Base-by-base conservation (phyloP, 176 grass and related monocot species). In the Cenchrus purpureus region DNA sequence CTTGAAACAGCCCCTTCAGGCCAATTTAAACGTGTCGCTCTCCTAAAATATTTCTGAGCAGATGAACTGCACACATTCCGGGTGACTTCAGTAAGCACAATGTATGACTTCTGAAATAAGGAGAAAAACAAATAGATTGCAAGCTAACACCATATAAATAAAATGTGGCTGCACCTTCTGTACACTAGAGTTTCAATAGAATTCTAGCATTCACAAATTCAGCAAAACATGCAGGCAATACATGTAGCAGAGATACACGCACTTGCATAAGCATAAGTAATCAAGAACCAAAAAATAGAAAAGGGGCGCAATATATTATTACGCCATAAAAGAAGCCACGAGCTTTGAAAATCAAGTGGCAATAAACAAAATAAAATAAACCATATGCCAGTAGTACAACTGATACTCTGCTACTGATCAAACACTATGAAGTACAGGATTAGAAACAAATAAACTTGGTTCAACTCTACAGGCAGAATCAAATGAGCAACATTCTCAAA, bases 1-100 rank as follows among this genome's bases (percentile, higher is more conserved):
- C 95, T 93, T 67, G 95, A 95, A 64, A 90, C 83, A 76, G 93
- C 93, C 70, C 95, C 93, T 92, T 95, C 89, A 87, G 95, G 95
- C 95, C 95, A 98, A 91, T 95, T 98, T 76, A 98, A 79, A 42
- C 85, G 89, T 19, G 86, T 20, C 7, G 91, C 91, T 89, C 83
- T 88, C 70, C 88, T 98, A 79, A 98, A 98, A 85, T 93, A 98
- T 81, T 98, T 98, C 85, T 88, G 90, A 66, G 81, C 80, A 55
- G 93, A 93, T 68, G 91, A 91, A 95, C 96, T 98, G 86, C 68
- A 87, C 68, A 87, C 11, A 71, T 70, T 83, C 42, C 79, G 77
- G 84, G 82, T 46, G 22, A 84, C 45, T 76, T 59, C 57, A 40
- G 6, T 67, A 74, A 74, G 66, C 63, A 49, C 75, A 53, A 68